phyloP scores from a whole-genome alignment of 208 protist genomes.

The Tritrichomonas foetus region DNA sequence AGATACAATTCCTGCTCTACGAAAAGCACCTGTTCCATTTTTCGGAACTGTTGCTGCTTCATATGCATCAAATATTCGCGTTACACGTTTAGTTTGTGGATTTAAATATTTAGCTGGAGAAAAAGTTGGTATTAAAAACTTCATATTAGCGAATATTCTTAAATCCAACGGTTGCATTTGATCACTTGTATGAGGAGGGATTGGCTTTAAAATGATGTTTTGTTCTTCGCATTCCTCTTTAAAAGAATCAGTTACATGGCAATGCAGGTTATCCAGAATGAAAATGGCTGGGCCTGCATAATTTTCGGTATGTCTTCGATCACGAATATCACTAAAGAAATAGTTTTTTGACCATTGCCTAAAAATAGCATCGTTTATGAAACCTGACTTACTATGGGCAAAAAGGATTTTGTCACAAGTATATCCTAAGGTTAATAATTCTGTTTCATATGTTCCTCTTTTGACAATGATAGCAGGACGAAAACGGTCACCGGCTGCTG shows the following conservation, averaged over 20 bases:
- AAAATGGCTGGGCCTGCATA: neutral
- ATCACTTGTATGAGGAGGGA: neutral
- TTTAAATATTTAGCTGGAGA: neutral
- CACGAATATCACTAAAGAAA: neutral
- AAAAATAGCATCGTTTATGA: neutral
- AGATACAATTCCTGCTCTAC: neutral
- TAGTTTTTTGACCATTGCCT: neutral
- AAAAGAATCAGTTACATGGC: neutral
- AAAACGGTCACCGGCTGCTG: neutral
- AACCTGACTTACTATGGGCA: neutral
- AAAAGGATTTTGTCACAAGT: neutral
- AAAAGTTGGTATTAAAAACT: neutral
- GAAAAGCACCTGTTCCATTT: neutral
- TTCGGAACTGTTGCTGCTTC: neutral
- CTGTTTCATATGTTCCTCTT: neutral
- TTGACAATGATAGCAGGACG: neutral
- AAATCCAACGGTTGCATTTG: neutral
- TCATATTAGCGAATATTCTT: neutral
- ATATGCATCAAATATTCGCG: neutral
- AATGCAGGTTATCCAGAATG: neutral
- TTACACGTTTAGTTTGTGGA: neutral
- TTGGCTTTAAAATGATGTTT: neutral
- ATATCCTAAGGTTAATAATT: neutral
- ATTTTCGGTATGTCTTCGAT: neutral
- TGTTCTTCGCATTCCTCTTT: neutral